Conservation (phyloP, 1,284 basidiomycete species). For the Leccinum olivaceoglutinosum region DNA sequence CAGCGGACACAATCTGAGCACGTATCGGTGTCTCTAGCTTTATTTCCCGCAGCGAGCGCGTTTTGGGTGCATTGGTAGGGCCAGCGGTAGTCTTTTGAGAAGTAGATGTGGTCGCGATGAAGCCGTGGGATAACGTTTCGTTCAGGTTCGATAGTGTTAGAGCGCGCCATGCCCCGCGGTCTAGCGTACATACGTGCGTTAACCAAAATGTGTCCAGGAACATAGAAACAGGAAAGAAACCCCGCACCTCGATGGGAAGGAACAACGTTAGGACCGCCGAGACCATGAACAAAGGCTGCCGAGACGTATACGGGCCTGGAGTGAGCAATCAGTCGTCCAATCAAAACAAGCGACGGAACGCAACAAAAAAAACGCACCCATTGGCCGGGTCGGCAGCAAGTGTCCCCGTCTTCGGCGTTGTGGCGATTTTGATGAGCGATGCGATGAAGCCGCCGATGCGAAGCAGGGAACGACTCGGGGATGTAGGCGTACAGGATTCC, state of each 20-base stretch:
- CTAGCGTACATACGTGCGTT: slow-evolving; percentile 4
- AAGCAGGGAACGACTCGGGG: slow-evolving; percentile 60
- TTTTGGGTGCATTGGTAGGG: slow-evolving; percentile 56
- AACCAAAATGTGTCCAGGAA: neutral
- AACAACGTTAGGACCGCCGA: slow-evolving; percentile 42
- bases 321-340: neutral
- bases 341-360: neutral
- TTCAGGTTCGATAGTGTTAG: slow-evolving; percentile 1
- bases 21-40: slow-evolving; percentile 95
- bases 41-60: slow-evolving; percentile 85
- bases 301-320: slow-evolving; percentile 53
- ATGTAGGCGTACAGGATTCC: slow-evolving; percentile 58
- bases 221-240: too few relatives aligned
- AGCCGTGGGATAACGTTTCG: slow-evolving; percentile 62
- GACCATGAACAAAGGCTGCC: slow-evolving; percentile 46
- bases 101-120: slow-evolving; percentile 45
- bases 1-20: neutral
- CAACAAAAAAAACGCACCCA: slow-evolving; percentile 23
- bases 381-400: slow-evolving; percentile 36
- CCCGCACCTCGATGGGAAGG: slow-evolving; percentile 53
- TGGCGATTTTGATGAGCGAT: slow-evolving; percentile 48
- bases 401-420: slow-evolving; percentile 30
- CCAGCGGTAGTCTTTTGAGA: slow-evolving; percentile 41
- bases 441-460: slow-evolving; percentile 52
- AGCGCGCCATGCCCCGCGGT: slow-evolving; percentile 23